Percentiles rank a stretch among this genome's conserved stretches.
Conservation (phyloP, 176 grass and related monocot species). For the Lolium perenne region DNA sequence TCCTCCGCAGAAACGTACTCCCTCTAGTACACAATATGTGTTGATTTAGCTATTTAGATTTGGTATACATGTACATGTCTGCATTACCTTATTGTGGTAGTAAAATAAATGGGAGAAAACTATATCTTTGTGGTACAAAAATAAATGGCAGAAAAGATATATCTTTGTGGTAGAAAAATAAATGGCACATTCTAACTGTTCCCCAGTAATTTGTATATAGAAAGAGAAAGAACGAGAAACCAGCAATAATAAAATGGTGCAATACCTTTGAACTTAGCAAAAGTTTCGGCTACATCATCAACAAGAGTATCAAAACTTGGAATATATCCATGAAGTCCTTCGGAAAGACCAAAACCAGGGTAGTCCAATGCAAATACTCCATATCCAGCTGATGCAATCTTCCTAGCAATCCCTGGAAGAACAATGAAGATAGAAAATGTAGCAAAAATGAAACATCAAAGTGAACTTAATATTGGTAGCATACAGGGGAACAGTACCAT, state of each 20-base stretch:
- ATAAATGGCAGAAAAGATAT: background rate
- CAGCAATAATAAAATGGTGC: conserved; percentile 9
- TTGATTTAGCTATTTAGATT: background rate
- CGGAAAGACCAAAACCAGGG: conserved; percentile 93
- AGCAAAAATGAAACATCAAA: conserved; percentile 32
- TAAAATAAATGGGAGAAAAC: background rate
- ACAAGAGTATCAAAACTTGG: conserved; percentile 78
- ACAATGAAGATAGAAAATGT: conserved; percentile 29
- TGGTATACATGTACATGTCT: background rate
- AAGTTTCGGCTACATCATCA: conserved; percentile 74
- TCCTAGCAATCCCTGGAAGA: conserved; percentile 79
- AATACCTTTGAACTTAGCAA: conserved; percentile 87
- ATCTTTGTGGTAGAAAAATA: conserved; percentile 4
- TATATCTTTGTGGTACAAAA: background rate
- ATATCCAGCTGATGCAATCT: conserved; percentile 82
- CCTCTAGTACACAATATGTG: conserved; percentile 2
- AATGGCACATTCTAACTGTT: background rate
- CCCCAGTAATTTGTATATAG: conserved; percentile 7
- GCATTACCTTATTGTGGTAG: no score
- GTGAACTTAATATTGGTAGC: conserved; percentile 22
- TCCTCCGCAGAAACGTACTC: background rate
- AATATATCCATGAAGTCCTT: conserved; percentile 99
- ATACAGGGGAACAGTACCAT: conserved; percentile 60
- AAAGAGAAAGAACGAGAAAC: conserved; percentile 1
- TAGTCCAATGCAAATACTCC: conserved; percentile 94